Conservation (phyloP, 257 asterid genomes). For the Gardenia jasminoides region DNA sequence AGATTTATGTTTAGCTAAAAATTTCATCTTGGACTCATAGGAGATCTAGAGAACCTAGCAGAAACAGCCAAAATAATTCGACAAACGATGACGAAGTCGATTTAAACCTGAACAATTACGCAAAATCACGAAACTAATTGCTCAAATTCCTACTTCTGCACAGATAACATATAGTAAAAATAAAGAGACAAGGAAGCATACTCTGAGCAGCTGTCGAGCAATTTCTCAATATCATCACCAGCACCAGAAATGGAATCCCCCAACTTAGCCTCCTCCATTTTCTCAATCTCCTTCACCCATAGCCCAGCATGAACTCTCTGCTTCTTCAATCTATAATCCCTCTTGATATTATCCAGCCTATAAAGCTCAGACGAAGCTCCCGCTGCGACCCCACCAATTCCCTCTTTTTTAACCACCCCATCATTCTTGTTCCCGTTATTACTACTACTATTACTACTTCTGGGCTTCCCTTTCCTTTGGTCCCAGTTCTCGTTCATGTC, state of each 20-base stretch:
- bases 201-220: conserved; percentile 85
- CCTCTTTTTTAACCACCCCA: conserved; percentile 25
- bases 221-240: conserved; percentile 66
- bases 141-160: not conserved
- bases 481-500: conserved; percentile 97
- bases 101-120: no score
- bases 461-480: conserved; percentile 71
- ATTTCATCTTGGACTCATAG: no score
- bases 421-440: not conserved
- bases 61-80: not conserved
- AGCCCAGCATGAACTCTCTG: conserved; percentile 84
- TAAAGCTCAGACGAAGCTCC: conserved; percentile 30
- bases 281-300: conserved; percentile 95
- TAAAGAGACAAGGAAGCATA: conserved; percentile 23
- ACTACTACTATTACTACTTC: not conserved
- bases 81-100: not conserved
- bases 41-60: no score
- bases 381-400: conserved; percentile 27
- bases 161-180: not conserved
- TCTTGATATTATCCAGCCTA: conserved; percentile 74
- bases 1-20: not conserved
- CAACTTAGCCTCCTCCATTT: conserved; percentile 78
- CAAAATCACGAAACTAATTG: no score
- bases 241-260: conserved; percentile 52
- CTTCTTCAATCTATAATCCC: conserved; percentile 80